Evolutionary conservation across 768 basidiomycete genomes (phyloP), one percentile per base, ranked within the genome.

Genomic region (Suillus fuscotomentosus): DNA sequence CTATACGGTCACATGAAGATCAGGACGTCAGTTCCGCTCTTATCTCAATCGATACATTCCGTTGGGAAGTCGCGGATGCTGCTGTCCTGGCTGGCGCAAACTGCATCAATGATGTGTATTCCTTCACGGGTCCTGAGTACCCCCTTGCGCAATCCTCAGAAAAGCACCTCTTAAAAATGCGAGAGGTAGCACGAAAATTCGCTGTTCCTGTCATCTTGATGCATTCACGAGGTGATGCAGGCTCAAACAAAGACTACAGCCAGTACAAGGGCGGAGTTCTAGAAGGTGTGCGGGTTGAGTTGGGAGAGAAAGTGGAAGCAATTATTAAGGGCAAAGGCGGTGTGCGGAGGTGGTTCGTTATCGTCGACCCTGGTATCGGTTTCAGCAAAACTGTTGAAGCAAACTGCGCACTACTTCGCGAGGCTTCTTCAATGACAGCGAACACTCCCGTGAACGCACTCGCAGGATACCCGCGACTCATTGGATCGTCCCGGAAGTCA

Each of bases 71-170:
- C 0, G 94, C 94, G 0, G 80, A 83, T 57, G 85, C 83, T 1
- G 89, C 92, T 2, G 78, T 98, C 9, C 75, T 78, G 13, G 93
- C 92, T 0, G 97, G 97, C 0, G 97, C 94, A 10, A 93, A 89
- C 70, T 91, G 92, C 72, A 91, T 99, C 80, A 99, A 99, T 75
- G 97, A 99, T 69, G 95, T 98, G 1, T 84, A 89, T 69, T 88
- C 88, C 0, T 91, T 94, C 63, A 84, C 88, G 0, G 95, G 95
- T 0, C 82, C 83, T 0, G 81, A 84, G 14, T 83, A 80, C 31
- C 80, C 76, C 0, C 77, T 70, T n/a, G 73, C 72, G 11, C 64
- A 54, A 47, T 63, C 71, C 2, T 75, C 78, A 0, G 71, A 78
- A 2, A 77, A 77, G 41, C 82, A 81, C 62, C 82, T 87, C 68